Base-by-base conservation (phyloP, 2,329 filamentous ascomycete species). In the Periconia macrospinosa region DNA sequence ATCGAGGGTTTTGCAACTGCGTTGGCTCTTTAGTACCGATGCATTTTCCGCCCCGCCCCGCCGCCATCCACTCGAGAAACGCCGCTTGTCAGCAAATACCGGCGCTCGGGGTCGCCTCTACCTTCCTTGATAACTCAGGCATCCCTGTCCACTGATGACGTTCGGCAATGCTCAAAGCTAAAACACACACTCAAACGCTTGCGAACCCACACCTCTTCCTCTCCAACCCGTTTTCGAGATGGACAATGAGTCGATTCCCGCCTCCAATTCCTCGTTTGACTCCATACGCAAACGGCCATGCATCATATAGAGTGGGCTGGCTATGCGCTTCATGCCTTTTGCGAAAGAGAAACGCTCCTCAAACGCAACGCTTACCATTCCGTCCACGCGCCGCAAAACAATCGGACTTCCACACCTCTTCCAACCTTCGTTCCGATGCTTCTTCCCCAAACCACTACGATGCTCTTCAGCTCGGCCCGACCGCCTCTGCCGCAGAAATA, bases 401-500 rank as follows among this genome's bases (percentile, higher is more conserved):
- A 20, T 48, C 46, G 15, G 49, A 51, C 50, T 82, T 85, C 63
- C 81, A 83, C 70, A 75, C 74, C 54, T 78, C 77, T 17, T 50
- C 73, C 13, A 54, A 57, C 49, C 67, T 50, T 56, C 70, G 68
- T 67, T 69, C 72, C 50, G 70, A 75, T 54, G 70, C 75, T 54
- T 63, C 61, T 56, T 64, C 75, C 27, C 68, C 74, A 62, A 91
- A 86, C 57, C 89, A 96, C 77, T 99, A 99, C 75, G 89, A 93
- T 65, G 86, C 87, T 41, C 82, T 99, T 48, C 83, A 87, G 41
- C 74, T 99, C n/a, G 76, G 84, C 0, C 80, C 82, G 41, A 83
- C 83, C 59, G 92, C 93, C 41, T 85, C 89, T 15, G 76, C 83
- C 1, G 78, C 80, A 9, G 91, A 96, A 49, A 92, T 97, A 57